Base-by-base conservation (phyloP, 2,329 filamentous ascomycete genomes). In the Aspergillus pseudonomiae region DNA sequence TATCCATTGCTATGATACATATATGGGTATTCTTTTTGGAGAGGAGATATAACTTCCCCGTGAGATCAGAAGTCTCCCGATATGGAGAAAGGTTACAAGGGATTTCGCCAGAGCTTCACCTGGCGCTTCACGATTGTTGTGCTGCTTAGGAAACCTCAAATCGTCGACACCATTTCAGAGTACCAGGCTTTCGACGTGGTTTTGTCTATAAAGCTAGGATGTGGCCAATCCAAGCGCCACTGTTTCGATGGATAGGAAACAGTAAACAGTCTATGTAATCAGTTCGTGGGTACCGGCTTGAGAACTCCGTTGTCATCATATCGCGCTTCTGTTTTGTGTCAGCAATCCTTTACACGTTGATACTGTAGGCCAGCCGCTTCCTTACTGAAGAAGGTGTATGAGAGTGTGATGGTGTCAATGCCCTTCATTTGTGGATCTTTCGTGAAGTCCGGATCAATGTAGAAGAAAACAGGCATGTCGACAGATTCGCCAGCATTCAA, bases 391-490 rank as follows among this genome's bases (percentile, higher is more conserved):
- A 99, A 99, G 0, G 95, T 99, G 81, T 99, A 99, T 70, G 90
- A 96, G 74, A 99, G 79, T 39, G 95, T 99, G 61, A 99, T 93
- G 2, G 94, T 97, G 81, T 97, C 93, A 66, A 99, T 92, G 0
- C 91, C 91, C 79, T 87, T 92, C 94, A 97, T 98, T 68, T 91
- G 94, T 58, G 94, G 83, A 78, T 99, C 95, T 70, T 91, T 94
- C 63, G 94, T 85, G 81, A 99, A 90, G 75, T 98, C 95, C 0
- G 95, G 95, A 75, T 99, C 95, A 68, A 99, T 91, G 79, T 98
- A 99, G 81, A 99, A 99, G 80, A 99, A 99, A 0, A 99, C 96
- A 0, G 95, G 96, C 96, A 99, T 99, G 78, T 99, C 95, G 60
- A 99, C 95, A 52, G 93, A 95, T 84, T 99, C 96, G 52, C 94